Conservation (phyloP, 768 basidiomycete genomes). For the Trametes sanguinea region DNA sequence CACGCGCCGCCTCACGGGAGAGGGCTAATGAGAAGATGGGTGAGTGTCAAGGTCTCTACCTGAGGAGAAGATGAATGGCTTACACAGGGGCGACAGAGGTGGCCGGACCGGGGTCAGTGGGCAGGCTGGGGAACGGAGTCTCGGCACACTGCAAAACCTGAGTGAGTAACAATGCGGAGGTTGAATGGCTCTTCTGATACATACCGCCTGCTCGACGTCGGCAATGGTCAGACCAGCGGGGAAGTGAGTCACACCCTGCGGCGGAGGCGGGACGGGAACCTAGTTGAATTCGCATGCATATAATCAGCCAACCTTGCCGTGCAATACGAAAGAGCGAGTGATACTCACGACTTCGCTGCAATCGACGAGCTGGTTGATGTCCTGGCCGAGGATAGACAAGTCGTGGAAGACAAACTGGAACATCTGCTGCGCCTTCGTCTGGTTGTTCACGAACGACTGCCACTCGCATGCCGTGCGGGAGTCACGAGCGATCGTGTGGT, state of each 20-base stretch:
- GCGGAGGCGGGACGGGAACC: slow-evolving; percentile 9
- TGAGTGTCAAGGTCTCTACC: neutral
- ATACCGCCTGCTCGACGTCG: slow-evolving; percentile 18
- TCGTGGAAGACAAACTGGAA: slow-evolving; percentile 14
- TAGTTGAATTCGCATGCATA: neutral
- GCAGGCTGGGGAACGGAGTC: slow-evolving; percentile 12
- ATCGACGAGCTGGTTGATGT: slow-evolving; percentile 11
- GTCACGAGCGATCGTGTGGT: slow-evolving; percentile 34
- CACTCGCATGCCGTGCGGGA: slow-evolving; percentile 35
- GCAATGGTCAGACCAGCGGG: slow-evolving; percentile 9
- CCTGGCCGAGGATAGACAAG: slow-evolving; percentile 13
- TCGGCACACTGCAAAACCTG: neutral
- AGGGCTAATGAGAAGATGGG: neutral
- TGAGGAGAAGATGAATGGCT: neutral
- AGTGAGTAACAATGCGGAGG: neutral
- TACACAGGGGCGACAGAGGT: slow-evolving; percentile 14
- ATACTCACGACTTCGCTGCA: slow-evolving; percentile 14
- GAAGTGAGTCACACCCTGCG: slow-evolving; percentile 7
- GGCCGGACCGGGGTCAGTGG: slow-evolving; percentile 13
- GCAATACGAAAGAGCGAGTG: neutral
- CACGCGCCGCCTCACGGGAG: neutral
- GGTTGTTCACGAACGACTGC: slow-evolving; percentile 29
- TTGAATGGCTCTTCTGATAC: neutral
- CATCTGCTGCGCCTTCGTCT: slow-evolving; percentile 8
- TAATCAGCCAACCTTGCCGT: neutral